These are phyloP conservation scores for Lichtheimia corymbifera DNA, from an alignment of 371 early-diverging fungal species.

Conservation along the genomic window DNA sequence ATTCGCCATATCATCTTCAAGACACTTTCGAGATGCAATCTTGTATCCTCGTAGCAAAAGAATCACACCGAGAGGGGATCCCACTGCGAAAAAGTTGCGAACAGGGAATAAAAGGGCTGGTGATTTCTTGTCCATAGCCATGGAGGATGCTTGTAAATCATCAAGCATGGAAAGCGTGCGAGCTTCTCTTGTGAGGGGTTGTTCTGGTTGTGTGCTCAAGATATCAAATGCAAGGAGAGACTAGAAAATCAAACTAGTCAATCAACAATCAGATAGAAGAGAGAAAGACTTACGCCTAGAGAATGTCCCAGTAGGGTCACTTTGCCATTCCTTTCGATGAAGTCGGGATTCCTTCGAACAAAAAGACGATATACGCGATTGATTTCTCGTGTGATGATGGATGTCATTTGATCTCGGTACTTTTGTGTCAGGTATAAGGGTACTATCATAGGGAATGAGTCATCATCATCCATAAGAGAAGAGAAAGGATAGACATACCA, in stretches of 20 bases:
- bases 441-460: conserved; percentile 42
- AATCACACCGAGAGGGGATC: conserved; percentile 81
- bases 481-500: conserved; percentile 39
- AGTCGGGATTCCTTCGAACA: conserved; percentile 71
- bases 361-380: conserved; percentile 77
- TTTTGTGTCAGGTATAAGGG: conserved; percentile 81
- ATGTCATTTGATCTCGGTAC: conserved; percentile 80
- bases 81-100: conserved; percentile 68
- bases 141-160: conserved; percentile 2
- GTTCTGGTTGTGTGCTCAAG: conserved; percentile 63
- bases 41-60: conserved; percentile 71
- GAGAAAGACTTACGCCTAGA: conserved; percentile 56
- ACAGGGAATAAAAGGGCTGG: conserved; percentile 32
- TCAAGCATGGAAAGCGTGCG: conserved; percentile 16
- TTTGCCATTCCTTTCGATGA: conserved; percentile 66
- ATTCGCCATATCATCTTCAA: conserved; percentile 3
- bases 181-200: conserved; percentile 19
- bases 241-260: conserved; percentile 2
- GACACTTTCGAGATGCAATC: conserved; percentile 48
- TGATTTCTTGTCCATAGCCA: conserved; percentile 16
- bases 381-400: conserved; percentile 71
- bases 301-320: conserved; percentile 83
- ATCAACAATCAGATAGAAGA: background rate
- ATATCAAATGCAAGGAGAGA: conserved; percentile 82
- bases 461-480: background rate